Conservation (phyloP, 2,329 filamentous ascomycete genomes). For the Neonectria sp. region DNA sequence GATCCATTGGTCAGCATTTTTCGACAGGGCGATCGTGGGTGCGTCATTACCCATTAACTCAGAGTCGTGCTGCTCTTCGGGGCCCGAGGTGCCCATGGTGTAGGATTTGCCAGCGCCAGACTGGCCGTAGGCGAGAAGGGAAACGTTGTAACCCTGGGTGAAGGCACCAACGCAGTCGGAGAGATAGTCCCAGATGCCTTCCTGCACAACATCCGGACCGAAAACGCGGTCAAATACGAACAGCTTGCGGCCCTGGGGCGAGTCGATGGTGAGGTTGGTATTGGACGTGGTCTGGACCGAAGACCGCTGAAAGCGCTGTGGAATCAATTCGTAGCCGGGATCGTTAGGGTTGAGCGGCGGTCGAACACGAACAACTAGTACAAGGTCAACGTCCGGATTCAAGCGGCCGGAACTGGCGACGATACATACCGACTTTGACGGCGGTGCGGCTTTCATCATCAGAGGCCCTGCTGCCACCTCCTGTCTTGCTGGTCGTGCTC, state of each 20-base stretch:
- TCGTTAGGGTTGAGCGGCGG: constrained; percentile 87
- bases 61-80: constrained; percentile 79
- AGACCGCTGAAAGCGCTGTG: constrained; percentile 92
- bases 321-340: constrained; percentile 94
- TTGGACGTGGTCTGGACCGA: constrained; percentile 92
- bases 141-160: constrained; percentile 98
- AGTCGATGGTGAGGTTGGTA: constrained; percentile 90
- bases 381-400: constrained; percentile 17
- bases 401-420: constrained; percentile 2
- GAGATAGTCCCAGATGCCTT: constrained; percentile 95
- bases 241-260: constrained; percentile 91
- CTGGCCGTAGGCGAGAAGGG: constrained; percentile 95
- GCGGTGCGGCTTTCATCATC: constrained; percentile 93
- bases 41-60: constrained; percentile 81
- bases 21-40: background rate
- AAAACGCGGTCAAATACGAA: constrained; percentile 99
- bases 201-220: constrained; percentile 84
- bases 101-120: constrained; percentile 98
- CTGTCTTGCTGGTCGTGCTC: constrained; percentile 86
- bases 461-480: constrained; percentile 84
- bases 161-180: constrained; percentile 92
- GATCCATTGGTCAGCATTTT: constrained; percentile 22
- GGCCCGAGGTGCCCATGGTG: constrained; percentile 97
- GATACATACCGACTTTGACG: constrained; percentile 92
- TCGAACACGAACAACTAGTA: constrained; percentile 88